phyloP scores from a whole-genome alignment of 2,329 filamentous ascomycete genomes.

The Sarocladium kiliense region DNA sequence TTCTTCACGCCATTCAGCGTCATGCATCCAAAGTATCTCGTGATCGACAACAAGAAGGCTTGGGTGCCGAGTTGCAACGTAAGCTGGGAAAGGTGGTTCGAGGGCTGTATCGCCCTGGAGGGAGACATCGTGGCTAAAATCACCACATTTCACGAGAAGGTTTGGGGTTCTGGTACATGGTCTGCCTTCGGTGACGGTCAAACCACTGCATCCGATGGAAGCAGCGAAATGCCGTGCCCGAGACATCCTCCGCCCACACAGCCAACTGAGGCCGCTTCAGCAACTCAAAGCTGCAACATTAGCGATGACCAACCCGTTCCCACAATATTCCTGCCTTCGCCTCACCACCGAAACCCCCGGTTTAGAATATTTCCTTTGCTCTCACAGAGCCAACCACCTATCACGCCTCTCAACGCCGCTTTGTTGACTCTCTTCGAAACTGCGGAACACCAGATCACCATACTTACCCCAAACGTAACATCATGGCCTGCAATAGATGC shows the following conservation, averaged over 20 bases:
- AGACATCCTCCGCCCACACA: not conserved
- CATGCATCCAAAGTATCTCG: constrained; percentile 82
- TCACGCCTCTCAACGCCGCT: constrained; percentile 63
- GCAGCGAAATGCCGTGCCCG: not conserved
- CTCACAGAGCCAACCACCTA: constrained; percentile 43
- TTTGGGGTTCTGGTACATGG: constrained; percentile 49
- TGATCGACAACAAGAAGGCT: constrained; percentile 62
- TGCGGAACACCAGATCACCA: constrained; percentile 55
- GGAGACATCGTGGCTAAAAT: constrained; percentile 60
- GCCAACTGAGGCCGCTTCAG: constrained; percentile 16
- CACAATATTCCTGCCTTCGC: constrained; percentile 67
- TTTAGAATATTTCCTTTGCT: constrained; percentile 56
- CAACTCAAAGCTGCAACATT: constrained; percentile 24
- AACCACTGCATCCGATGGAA: not conserved
- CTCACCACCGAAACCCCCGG: constrained; percentile 64
- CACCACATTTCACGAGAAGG: constrained; percentile 58
- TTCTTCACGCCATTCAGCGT: constrained; percentile 78
- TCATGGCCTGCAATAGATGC: constrained; percentile 57
- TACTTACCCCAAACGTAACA: constrained; percentile 77
- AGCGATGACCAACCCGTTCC: constrained; percentile 27
- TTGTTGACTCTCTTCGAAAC: constrained; percentile 55
- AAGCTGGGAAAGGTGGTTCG: constrained; percentile 84
- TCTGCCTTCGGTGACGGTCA: not conserved
- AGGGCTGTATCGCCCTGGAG: constrained; percentile 64
- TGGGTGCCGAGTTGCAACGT: constrained; percentile 79